Conservation (phyloP, 1,284 basidiomycete genomes). For the Malassezia nana region DNA sequence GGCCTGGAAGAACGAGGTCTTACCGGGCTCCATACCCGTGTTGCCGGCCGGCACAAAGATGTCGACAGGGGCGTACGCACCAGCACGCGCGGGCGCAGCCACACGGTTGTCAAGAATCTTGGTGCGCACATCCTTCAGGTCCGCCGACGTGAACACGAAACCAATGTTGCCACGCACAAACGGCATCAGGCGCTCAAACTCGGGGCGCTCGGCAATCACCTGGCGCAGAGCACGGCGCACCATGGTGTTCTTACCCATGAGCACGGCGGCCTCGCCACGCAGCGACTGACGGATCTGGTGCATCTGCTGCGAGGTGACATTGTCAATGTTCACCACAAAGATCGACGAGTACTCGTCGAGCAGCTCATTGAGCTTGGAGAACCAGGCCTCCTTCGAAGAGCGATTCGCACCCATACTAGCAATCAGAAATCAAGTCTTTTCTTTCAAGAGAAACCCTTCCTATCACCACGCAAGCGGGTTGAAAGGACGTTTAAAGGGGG, state of each 20-base stretch:
- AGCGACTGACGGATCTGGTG: conserved; percentile 93
- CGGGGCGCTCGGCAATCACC: conserved; percentile 77
- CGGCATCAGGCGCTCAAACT: conserved; percentile 91
- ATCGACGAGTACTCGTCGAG: conserved; percentile 84
- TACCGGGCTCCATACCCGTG: conserved; percentile 93
- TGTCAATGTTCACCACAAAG: conserved; percentile 99
- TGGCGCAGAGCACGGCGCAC: conserved; percentile 91
- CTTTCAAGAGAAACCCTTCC: conserved; percentile 25
- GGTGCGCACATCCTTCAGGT: conserved; percentile 89
- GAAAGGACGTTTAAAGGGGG: conserved; percentile 37
- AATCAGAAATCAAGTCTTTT: background rate
- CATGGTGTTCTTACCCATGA: conserved; percentile 99
- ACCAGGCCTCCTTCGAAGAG: conserved; percentile 85
- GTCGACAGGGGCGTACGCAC: conserved; percentile 84
- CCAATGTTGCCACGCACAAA: conserved; percentile 95
- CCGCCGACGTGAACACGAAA: conserved; percentile 89
- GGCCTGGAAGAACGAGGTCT: conserved; percentile 86
- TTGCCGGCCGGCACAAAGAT: conserved; percentile 87
- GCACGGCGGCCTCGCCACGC: conserved; percentile 86
- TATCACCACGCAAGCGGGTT: conserved; percentile 39
- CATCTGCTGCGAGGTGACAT: conserved; percentile 98
- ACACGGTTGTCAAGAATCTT: conserved; percentile 93
- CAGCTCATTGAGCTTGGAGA: conserved; percentile 85
- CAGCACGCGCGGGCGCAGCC: conserved; percentile 93
- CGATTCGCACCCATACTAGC: conserved; percentile 73